These are phyloP conservation scores for Saccharomycopsis fodiens DNA, from an alignment of 805 yeast genomes.

Conservation along the genomic window DNA sequence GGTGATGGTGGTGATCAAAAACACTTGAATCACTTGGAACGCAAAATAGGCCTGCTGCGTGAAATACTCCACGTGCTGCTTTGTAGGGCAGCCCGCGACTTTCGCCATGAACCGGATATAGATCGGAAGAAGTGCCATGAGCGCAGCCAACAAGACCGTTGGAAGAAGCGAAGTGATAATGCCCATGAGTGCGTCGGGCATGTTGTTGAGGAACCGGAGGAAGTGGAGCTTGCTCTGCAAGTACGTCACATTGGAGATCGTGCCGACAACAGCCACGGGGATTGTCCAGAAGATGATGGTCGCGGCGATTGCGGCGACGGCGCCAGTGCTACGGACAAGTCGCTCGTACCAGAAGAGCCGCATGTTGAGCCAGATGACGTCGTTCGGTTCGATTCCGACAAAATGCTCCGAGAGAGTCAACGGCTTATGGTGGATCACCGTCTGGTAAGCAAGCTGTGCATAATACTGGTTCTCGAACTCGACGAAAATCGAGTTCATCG, in stretches of 20 bases:
- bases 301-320: conserved; percentile 47
- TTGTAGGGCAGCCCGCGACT: conserved; percentile 48
- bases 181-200: conserved; percentile 52
- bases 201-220: conserved; percentile 46
- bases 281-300: conserved; percentile 62
- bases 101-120: conserved; percentile 58
- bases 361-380: conserved; percentile 65
- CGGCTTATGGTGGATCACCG: conserved; percentile 58
- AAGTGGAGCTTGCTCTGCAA: conserved; percentile 50
- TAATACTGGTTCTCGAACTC: conserved; percentile 70
- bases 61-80: conserved; percentile 50
- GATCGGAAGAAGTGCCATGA: conserved; percentile 61
- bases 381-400: conserved; percentile 56
- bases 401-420: conserved; percentile 51
- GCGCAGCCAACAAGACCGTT: conserved; percentile 52
- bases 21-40: conserved; percentile 64
- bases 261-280: conserved; percentile 75
- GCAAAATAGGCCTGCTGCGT: conserved; percentile 65
- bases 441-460: conserved; percentile 67
- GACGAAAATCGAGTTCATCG: conserved; percentile 76
- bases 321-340: conserved; percentile 43
- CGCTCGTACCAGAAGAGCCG: conserved; percentile 79
- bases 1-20: conserved; percentile 61
- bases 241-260: conserved; percentile 58
- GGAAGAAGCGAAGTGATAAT: conserved; percentile 63